Evolutionary conservation across 2,329 filamentous ascomycete species (phyloP), one percentile per base, ranked within the genome.

Genomic region (Blastomyces gilchristii): DNA sequence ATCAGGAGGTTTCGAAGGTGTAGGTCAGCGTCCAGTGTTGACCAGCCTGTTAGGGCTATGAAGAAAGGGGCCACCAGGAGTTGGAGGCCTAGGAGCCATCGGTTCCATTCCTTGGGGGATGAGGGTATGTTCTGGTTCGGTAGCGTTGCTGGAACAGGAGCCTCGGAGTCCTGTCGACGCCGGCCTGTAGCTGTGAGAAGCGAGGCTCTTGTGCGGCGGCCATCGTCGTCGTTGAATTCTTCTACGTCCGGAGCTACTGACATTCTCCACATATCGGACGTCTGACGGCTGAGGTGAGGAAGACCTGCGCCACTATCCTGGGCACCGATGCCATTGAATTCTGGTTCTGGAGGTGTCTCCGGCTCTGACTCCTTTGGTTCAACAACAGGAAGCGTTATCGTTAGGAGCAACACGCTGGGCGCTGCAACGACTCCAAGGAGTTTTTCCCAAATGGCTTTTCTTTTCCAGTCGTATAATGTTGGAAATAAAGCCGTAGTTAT

Each of bases 381-480:
- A 6, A 96, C 90, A 0, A 99, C 91, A 0, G 95, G 94, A 4
- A 99, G 76, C 0, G 94, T 99, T 57, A 94, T 85, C 0, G 93
- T 93, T 3, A 99, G 81, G 1, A 97, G 77, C 66, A 99, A 90
- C 47, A 99, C 91, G 69, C 89, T 95, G 0, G 92, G 90, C n/a
- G 91, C 87, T 8, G 92, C 92, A 47, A 95, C 82, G 12, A 94
- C 70, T 52, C 91, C 93, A 58, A 97, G 78, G 54, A 91, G 77
- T 71, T 89, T 91, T 69, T 93, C 92, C 85, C 87, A 91, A n/a
- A 88, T 75, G n/a, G 80, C 85, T 75, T 97, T 97, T 37, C 88
- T 84, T 53, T 76, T 79, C 91, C 93, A 99, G 34, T 83, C 86
- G 67, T 86, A 87, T 39, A 99, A 76, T 0, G 93, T 97, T 0